These are phyloP conservation scores for Aspergillus intermedius DNA, from an alignment of 2,329 filamentous ascomycete genomes.

Conservation along the genomic window DNA sequence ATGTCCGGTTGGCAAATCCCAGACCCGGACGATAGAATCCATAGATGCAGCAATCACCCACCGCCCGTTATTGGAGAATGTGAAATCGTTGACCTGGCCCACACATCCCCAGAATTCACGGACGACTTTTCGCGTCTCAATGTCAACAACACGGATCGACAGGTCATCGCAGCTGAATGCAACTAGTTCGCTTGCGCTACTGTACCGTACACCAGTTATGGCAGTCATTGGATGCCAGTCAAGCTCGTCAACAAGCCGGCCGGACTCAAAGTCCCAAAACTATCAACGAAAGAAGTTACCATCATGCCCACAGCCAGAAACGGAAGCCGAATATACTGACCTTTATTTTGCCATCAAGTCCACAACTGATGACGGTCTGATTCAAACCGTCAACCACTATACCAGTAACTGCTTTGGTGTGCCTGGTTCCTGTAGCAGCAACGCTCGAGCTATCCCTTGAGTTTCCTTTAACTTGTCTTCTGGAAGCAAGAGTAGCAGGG, in stretches of 20 bases:
- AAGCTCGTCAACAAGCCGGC: constrained; percentile 70
- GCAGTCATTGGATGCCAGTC: constrained; percentile 74
- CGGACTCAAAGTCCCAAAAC: constrained; percentile 94
- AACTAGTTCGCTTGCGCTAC: constrained; percentile 74
- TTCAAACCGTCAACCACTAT: constrained; percentile 86
- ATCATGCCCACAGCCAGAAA: neutral
- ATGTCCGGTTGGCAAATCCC: constrained; percentile 93
- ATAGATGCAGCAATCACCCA: constrained; percentile 88
- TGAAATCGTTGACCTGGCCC: constrained; percentile 68
- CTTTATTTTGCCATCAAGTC: constrained; percentile 85
- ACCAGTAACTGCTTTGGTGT: constrained; percentile 77
- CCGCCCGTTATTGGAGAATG: constrained; percentile 85
- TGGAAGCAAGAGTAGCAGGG: constrained; percentile 55
- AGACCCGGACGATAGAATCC: constrained; percentile 74
- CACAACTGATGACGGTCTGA: constrained; percentile 75
- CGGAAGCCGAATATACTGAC: constrained; percentile 19
- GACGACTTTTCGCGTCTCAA: constrained; percentile 83
- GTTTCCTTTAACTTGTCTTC: constrained; percentile 56
- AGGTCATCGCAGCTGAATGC: constrained; percentile 85
- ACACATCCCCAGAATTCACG: constrained; percentile 84
- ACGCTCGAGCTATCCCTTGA: constrained; percentile 34
- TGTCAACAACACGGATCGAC: constrained; percentile 80
- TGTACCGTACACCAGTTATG: constrained; percentile 72
- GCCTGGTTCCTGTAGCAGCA: constrained; percentile 44
- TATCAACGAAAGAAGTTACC: constrained; percentile 15